Percentiles rank a stretch among this genome's conserved stretches.
phyloP scores from a whole-genome alignment of 345 rosid genomes.

The Linum lewisii region DNA sequence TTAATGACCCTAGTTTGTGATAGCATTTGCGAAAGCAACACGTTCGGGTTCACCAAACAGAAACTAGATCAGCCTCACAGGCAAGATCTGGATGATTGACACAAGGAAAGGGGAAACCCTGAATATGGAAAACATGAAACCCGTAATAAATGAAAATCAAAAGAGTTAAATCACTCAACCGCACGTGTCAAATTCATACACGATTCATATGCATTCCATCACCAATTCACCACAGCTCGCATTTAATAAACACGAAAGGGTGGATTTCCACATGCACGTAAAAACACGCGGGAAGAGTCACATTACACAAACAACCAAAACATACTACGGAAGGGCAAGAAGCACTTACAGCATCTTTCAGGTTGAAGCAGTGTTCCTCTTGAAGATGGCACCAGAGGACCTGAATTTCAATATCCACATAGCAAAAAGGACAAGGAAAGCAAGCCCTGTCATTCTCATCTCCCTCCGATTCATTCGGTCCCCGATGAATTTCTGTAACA shows the following conservation, averaged over 20 bases:
- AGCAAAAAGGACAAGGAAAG: slow-evolving; percentile 51
- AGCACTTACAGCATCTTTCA: slow-evolving; percentile 43
- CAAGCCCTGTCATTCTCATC: slow-evolving; percentile 38
- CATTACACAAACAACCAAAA: background rate
- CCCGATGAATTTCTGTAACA: slow-evolving; percentile 20
- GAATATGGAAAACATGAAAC: background rate
- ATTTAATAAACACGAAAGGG: no score
- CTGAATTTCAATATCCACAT: slow-evolving; percentile 38
- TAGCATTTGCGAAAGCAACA: background rate
- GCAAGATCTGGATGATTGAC: background rate
- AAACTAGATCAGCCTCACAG: background rate
- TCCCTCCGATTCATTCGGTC: slow-evolving; percentile 27
- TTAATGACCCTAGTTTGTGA: background rate
- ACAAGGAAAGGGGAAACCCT: background rate
- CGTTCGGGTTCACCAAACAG: background rate
- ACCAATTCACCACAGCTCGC: background rate
- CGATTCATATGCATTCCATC: background rate
- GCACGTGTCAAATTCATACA: slow-evolving; percentile 1
- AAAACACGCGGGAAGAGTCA: background rate
- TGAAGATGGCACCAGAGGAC: slow-evolving; percentile 40
- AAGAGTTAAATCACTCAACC: background rate
- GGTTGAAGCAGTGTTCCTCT: slow-evolving; percentile 55
- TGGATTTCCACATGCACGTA: background rate
- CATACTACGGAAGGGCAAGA: slow-evolving; percentile 6
- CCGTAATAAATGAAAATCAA: background rate